Evolutionary conservation across 495 filamentous ascomycete genomes (phyloP).

Genomic region (Penicillium coprophilum): DNA sequence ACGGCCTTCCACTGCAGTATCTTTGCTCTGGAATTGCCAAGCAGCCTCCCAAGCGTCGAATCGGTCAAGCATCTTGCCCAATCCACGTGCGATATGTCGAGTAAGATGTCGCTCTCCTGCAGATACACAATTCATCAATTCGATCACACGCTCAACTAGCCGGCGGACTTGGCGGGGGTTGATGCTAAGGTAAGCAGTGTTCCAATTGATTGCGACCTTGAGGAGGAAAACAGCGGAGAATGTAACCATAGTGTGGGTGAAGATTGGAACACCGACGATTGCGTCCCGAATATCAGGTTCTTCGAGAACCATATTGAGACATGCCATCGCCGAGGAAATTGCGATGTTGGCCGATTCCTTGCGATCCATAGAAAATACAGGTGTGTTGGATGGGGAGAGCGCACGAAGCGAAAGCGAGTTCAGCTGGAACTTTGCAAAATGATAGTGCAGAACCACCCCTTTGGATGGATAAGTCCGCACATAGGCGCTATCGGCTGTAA

Average conservation of each 20-base stretch:
- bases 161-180: slow-evolving; percentile 46
- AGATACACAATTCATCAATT: slow-evolving; percentile 52
- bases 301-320: slow-evolving; percentile 55
- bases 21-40: slow-evolving; percentile 30
- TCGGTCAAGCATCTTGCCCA: slow-evolving; percentile 53
- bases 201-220: slow-evolving; percentile 57
- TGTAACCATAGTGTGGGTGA: slow-evolving; percentile 63
- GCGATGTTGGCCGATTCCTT: slow-evolving; percentile 56
- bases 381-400: slow-evolving; percentile 48
- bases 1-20: slow-evolving; percentile 13
- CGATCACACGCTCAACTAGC: slow-evolving; percentile 50
- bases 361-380: slow-evolving; percentile 54
- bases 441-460: slow-evolving; percentile 59
- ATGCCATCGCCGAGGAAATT: slow-evolving; percentile 56
- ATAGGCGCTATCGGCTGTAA: slow-evolving; percentile 49
- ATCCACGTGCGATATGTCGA: slow-evolving; percentile 51
- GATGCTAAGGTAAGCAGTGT: slow-evolving; percentile 48
- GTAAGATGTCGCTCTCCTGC: slow-evolving; percentile 55
- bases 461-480: slow-evolving; percentile 59
- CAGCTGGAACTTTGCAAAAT: slow-evolving; percentile 61
- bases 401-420: slow-evolving; percentile 59
- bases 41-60: slow-evolving; percentile 47
- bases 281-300: slow-evolving; percentile 57
- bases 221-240: slow-evolving; percentile 58
- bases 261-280: slow-evolving; percentile 59